phyloP scores from a whole-genome alignment of 2,329 filamentous ascomycete species.

The Emergomyces africanus region DNA sequence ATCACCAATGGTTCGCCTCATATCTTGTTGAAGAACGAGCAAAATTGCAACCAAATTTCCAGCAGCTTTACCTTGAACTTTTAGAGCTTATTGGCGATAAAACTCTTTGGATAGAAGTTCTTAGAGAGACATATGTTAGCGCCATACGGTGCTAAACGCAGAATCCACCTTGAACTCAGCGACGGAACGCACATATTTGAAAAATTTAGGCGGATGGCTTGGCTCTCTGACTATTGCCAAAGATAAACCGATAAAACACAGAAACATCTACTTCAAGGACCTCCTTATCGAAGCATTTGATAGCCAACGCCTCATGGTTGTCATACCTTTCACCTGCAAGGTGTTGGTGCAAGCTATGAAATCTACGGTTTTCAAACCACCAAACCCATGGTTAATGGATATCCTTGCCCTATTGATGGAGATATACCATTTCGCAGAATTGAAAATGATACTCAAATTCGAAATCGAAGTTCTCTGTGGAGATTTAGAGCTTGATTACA shows the following conservation, averaged over 20 bases:
- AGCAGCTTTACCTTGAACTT: constrained; percentile 81
- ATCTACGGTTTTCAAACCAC: constrained; percentile 82
- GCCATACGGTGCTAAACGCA: constrained; percentile 77
- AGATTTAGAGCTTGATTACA: constrained; percentile 81
- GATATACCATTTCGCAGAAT: constrained; percentile 79
- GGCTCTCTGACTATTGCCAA: constrained; percentile 85
- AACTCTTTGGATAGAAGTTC: constrained; percentile 71
- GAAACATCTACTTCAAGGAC: constrained; percentile 94
- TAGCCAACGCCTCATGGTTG: constrained; percentile 77
- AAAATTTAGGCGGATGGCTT: constrained; percentile 89
- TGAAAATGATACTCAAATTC: constrained; percentile 96
- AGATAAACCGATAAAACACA: constrained; percentile 90
- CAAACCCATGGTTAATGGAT: constrained; percentile 97
- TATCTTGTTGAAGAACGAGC: constrained; percentile 93
- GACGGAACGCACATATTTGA: constrained; percentile 75
- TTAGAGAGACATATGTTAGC: constrained; percentile 83
- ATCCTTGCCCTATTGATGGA: constrained; percentile 85
- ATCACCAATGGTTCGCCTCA: constrained; percentile 92
- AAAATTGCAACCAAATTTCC: constrained; percentile 95
- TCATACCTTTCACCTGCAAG: constrained; percentile 97
- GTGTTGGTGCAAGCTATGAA: constrained; percentile 72
- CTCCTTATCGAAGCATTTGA: constrained; percentile 88
- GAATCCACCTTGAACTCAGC: constrained; percentile 74
- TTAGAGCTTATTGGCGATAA: constrained; percentile 71
- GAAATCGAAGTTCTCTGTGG: constrained; percentile 97